Evolutionary conservation across 2,329 filamentous ascomycete species (phyloP).

Genomic region (Aquanectria penicillioides): DNA sequence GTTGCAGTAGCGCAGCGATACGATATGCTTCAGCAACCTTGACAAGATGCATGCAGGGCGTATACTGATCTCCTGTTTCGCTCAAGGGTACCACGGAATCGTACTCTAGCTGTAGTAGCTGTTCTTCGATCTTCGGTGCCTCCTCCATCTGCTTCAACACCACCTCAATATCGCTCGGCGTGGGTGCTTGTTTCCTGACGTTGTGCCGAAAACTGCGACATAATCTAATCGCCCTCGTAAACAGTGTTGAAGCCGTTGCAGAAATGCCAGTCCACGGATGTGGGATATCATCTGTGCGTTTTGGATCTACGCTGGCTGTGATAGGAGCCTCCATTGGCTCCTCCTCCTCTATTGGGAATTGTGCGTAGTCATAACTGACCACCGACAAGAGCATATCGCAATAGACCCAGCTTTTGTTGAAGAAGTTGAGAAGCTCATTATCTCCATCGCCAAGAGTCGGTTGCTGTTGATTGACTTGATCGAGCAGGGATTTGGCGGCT

Average conservation of each 20-base stretch:
- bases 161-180: constrained; percentile 43
- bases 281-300: constrained; percentile 33
- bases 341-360: constrained; percentile 22
- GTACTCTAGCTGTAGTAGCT: constrained; percentile 46
- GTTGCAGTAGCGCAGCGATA: constrained; percentile 50
- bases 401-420: constrained; percentile 52
- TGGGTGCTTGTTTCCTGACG: constrained; percentile 25
- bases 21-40: constrained; percentile 52
- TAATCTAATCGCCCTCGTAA: constrained; percentile 48
- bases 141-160: constrained; percentile 38
- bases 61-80: constrained; percentile 46
- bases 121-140: constrained; percentile 48
- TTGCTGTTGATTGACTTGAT: constrained; percentile 38
- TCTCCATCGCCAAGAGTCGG: constrained; percentile 27
- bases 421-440: constrained; percentile 47
- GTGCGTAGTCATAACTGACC: constrained; percentile 45
- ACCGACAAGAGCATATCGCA: constrained; percentile 53
- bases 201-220: constrained; percentile 48
- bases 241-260: constrained; percentile 43
- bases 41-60: constrained; percentile 45
- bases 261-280: constrained; percentile 54
- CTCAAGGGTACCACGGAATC: constrained; percentile 18
- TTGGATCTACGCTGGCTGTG: not conserved
- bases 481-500: constrained; percentile 41
- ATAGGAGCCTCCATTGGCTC: constrained; percentile 17